phyloP scores from a whole-genome alignment of 2,329 filamentous ascomycete species.

The Hypoxylon sp. region DNA sequence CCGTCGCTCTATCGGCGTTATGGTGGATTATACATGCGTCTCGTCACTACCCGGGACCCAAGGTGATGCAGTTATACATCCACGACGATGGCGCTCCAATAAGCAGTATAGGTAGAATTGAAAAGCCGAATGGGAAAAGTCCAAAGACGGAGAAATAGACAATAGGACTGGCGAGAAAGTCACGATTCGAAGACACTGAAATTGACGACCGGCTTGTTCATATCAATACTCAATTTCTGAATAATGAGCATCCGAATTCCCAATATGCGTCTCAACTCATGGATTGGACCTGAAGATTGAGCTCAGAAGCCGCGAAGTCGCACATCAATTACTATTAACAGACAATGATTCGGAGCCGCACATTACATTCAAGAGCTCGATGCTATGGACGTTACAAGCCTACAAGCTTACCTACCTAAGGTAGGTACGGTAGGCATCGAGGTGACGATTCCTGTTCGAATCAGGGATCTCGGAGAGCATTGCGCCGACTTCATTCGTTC shows the following conservation, averaged over 20 bases:
- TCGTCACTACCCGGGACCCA: conserved; percentile 64
- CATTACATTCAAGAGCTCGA: not conserved
- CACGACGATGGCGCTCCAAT: conserved; percentile 47
- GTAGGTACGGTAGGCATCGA: too few relatives aligned
- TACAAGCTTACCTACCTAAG: not conserved
- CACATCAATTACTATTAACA: conserved; percentile 8
- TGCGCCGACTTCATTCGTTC: conserved; percentile 41
- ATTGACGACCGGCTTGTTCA: not conserved
- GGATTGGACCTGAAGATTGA: not conserved
- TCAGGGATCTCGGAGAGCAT: conserved; percentile 41
- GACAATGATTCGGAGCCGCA: not conserved
- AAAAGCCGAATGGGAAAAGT: conserved; percentile 17
- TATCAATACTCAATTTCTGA: not conserved
- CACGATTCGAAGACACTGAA: not conserved
- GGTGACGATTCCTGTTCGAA: conserved; percentile 17
- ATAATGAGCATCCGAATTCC: not conserved
- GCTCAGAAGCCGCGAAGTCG: not conserved
- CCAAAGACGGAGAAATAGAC: not conserved
- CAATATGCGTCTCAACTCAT: not conserved
- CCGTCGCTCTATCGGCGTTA: conserved; percentile 58
- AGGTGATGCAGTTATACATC: conserved; percentile 61
- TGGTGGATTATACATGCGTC: conserved; percentile 65
- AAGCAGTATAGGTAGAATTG: conserved; percentile 20
- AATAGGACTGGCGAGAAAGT: not conserved
- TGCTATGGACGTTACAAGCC: conserved; percentile 9